These are phyloP conservation scores for Aspergillus brunneoviolaceus DNA, from an alignment of 2,329 filamentous ascomycete species.

Conservation along the genomic window DNA sequence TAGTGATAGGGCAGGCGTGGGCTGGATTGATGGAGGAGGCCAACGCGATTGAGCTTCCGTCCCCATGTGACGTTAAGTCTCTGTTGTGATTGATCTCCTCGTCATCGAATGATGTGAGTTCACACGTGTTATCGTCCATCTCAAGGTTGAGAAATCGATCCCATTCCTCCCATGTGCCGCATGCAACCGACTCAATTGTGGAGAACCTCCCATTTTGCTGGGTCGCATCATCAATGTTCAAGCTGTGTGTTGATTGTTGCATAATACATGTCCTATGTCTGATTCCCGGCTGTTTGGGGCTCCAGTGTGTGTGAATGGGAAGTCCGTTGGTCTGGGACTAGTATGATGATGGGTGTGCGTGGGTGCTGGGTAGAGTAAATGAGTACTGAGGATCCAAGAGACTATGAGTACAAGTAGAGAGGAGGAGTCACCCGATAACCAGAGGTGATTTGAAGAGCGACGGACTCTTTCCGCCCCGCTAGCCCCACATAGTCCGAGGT, in stretches of 20 bases:
- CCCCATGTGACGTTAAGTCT: not conserved
- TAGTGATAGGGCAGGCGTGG: not conserved
- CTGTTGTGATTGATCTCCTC: not conserved
- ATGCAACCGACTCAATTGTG: not conserved
- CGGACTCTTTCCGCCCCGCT: too few species aligned
- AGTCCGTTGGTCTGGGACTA: too few species aligned
- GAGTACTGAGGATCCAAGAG: too few species aligned
- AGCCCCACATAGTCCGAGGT: too few species aligned
- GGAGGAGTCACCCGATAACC: too few species aligned
- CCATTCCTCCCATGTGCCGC: not conserved
- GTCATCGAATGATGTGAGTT: not conserved
- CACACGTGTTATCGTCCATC: not conserved
- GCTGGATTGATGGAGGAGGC: not conserved
- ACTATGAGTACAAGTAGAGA: too few species aligned
- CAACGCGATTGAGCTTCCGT: not conserved
- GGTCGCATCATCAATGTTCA: not conserved
- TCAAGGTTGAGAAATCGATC: not conserved
- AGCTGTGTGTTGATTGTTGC: not conserved
- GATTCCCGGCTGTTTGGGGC: not conserved
- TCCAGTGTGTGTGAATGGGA: too few species aligned
- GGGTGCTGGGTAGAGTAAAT: too few species aligned
- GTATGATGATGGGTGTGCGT: too few species aligned
- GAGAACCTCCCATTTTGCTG: not conserved
- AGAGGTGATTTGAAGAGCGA: too few species aligned
- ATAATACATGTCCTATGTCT: not conserved